phyloP scores from a whole-genome alignment of 1,284 basidiomycete genomes.

The Ganoderma meredithae region DNA sequence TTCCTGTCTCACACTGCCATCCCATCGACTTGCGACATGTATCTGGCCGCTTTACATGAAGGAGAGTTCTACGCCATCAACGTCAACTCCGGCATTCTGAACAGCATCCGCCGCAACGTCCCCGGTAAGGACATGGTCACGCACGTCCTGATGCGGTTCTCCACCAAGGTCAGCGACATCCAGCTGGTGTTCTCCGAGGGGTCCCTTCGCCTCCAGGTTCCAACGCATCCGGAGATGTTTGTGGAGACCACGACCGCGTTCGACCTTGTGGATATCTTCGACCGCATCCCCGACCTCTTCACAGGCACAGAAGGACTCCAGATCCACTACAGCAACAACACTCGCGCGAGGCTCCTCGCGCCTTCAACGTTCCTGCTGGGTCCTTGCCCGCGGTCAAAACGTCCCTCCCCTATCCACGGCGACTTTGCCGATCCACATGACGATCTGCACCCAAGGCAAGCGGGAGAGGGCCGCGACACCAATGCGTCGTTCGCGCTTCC shows the following conservation, averaged over 20 bases:
- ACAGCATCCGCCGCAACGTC: not conserved
- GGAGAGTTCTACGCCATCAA: not conserved
- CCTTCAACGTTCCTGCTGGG: not conserved
- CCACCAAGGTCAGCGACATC: not conserved
- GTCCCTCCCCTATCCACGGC: too few relatives aligned
- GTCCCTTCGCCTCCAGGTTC: not conserved
- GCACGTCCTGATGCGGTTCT: not conserved
- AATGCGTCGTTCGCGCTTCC: too few relatives aligned
- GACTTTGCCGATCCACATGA: too few relatives aligned
- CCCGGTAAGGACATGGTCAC: not conserved
- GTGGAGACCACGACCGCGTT: too few relatives aligned
- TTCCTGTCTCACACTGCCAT: not conserved
- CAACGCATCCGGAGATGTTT: not conserved
- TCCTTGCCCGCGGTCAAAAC: too few relatives aligned
- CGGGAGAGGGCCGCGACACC: too few relatives aligned
- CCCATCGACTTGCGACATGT: slow-evolving; percentile 8
- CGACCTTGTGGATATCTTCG: not conserved
- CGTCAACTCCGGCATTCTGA: not conserved
- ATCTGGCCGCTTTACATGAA: not conserved
- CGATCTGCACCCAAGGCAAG: too few relatives aligned
- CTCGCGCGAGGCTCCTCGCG: not conserved
- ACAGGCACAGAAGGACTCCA: not conserved
- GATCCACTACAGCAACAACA: not conserved
- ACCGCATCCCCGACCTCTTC: not conserved
- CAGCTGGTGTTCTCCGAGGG: not conserved